Conservation (phyloP, 2,329 filamentous ascomycete species). For the Elsinoe necatrix region DNA sequence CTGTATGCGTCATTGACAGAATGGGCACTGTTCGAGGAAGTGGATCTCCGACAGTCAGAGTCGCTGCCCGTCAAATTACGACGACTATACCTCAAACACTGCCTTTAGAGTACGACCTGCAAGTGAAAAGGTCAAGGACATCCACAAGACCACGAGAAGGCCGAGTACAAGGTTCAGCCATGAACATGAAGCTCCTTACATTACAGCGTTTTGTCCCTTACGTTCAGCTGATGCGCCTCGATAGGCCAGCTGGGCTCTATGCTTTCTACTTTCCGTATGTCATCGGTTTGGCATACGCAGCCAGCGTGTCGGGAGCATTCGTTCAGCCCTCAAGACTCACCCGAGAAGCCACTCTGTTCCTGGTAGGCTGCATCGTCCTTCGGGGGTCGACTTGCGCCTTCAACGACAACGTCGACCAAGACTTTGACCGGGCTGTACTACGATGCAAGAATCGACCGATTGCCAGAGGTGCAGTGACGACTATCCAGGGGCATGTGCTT, state of each 20-base stretch:
- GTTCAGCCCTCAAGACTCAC: background rate
- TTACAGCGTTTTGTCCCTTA: constrained; percentile 37
- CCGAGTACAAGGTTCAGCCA: no score
- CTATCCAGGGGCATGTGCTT: constrained; percentile 12
- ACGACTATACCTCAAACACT: no score
- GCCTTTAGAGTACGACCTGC: no score
- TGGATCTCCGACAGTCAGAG: no score
- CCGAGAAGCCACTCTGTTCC: constrained; percentile 28
- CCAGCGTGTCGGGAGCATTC: constrained; percentile 30
- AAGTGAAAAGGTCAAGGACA: no score
- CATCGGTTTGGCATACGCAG: constrained; percentile 39
- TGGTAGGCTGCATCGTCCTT: constrained; percentile 32
- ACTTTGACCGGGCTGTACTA: constrained; percentile 45
- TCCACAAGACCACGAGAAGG: no score
- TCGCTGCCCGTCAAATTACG: no score
- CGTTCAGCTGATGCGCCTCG: constrained; percentile 45
- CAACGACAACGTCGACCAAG: constrained; percentile 49
- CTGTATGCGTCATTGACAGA: no score
- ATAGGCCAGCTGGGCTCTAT: constrained; percentile 45
- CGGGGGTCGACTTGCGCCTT: constrained; percentile 46
- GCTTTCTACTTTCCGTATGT: constrained; percentile 46
- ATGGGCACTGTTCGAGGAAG: no score
- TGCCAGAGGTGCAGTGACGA: constrained; percentile 9
- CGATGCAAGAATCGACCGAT: constrained; percentile 46
- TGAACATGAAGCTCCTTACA: background rate